Evolutionary conservation across 768 basidiomycete genomes (phyloP).

Genomic region (Floccularia luteovirens): DNA sequence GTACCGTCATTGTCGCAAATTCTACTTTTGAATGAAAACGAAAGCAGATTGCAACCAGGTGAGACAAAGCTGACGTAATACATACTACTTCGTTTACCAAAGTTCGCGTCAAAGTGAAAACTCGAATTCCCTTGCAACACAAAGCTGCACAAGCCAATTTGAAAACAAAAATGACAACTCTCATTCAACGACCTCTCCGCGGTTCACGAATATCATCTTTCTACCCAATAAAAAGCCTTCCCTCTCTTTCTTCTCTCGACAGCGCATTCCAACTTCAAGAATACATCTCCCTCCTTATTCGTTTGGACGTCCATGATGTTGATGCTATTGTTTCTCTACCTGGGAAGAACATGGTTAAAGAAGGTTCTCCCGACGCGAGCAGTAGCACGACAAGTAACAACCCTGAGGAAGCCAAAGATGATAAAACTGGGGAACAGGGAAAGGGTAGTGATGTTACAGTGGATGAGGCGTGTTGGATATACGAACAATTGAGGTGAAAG

Average conservation of each 20-base stretch:
- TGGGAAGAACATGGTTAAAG: constrained; percentile 25
- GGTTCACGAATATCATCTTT: constrained; percentile 77
- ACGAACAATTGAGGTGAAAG: constrained; percentile 45
- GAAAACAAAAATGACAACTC: constrained; percentile 29
- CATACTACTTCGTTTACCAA: too few species aligned
- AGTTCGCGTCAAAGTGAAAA: too few species aligned
- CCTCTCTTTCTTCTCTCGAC: constrained; percentile 67
- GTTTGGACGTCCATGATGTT: constrained; percentile 84
- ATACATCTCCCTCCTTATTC: constrained; percentile 84
- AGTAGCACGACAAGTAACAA: too few species aligned
- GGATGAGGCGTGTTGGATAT: constrained; percentile 83
- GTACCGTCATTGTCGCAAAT: too few species aligned
- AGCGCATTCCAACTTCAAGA: constrained; percentile 95
- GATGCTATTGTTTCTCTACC: constrained; percentile 76
- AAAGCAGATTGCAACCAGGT: too few species aligned
- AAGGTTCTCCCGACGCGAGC: constrained; percentile 8
- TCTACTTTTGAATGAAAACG: too few species aligned
- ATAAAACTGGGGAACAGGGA: constrained; percentile 28
- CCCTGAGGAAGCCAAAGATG: constrained; percentile 19
- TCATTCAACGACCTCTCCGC: constrained; percentile 60
- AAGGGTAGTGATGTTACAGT: constrained; percentile 47
- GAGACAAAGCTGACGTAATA: too few species aligned
- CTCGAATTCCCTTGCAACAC: too few species aligned
- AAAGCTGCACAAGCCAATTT: too few species aligned
- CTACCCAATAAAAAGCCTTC: constrained; percentile 68